Evolutionary conservation across 768 basidiomycete species (phyloP).

Genomic region (Leccinellum rugosiceps): DNA sequence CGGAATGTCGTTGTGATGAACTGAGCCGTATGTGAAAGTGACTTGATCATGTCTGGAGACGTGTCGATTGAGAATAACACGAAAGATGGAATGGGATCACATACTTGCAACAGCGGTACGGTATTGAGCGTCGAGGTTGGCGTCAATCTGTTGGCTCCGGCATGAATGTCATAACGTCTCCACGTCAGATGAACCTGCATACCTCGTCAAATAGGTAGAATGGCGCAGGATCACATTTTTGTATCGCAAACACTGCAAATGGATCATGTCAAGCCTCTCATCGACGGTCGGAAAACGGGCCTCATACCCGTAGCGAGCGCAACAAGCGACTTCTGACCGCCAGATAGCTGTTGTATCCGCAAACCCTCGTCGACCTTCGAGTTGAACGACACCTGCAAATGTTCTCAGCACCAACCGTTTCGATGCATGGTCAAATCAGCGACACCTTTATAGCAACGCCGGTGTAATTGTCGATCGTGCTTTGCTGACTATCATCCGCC

Average conservation of each 20-base stretch:
- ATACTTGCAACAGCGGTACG: conserved; percentile 93
- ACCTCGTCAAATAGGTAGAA: conserved; percentile 99
- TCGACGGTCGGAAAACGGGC: neutral
- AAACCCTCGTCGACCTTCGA: conserved; percentile 97
- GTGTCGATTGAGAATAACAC: conserved; percentile 36
- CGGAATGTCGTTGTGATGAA: conserved; percentile 99
- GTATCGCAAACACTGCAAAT: conserved; percentile 89
- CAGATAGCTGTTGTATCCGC: conserved; percentile 93
- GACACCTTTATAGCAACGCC: conserved; percentile 91
- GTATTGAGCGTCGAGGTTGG: conserved; percentile 96
- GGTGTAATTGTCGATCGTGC: conserved; percentile 88
- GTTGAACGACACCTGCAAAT: conserved; percentile 88
- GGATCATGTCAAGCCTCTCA: conserved; percentile 1
- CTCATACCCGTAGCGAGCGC: conserved; percentile 83
- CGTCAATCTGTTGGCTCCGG: conserved; percentile 68
- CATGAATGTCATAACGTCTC: neutral
- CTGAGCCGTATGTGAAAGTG: conserved; percentile 81
- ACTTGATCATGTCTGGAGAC: conserved; percentile 75
- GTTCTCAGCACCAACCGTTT: neutral
- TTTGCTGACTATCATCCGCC: conserved; percentile 67
- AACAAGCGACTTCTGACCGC: conserved; percentile 96
- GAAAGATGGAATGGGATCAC: conserved; percentile 21
- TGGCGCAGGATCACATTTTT: conserved; percentile 98
- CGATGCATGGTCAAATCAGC: neutral
- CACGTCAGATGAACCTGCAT: neutral